These are phyloP conservation scores for Suhomyces sp. DNA, from an alignment of 805 yeast genomes.

Conservation along the genomic window DNA sequence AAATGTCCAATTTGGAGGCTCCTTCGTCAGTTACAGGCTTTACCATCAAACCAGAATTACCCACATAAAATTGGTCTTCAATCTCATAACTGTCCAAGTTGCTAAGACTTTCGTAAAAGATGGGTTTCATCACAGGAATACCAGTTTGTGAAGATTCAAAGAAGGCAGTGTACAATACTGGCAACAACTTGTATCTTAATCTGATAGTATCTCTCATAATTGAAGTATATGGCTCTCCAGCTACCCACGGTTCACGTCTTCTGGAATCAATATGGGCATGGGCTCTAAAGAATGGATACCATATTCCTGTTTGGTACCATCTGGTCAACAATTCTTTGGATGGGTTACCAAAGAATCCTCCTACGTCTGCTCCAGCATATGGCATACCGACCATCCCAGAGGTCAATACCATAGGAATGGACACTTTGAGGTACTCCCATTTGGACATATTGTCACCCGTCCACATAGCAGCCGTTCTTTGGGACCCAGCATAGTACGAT, in stretches of 20 bases:
- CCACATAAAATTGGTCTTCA: slow-evolving; percentile 83
- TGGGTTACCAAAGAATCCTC: slow-evolving; percentile 95
- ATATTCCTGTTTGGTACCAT: slow-evolving; percentile 95
- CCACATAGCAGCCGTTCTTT: slow-evolving; percentile 92
- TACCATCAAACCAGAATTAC: slow-evolving; percentile 65
- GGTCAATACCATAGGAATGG: slow-evolving; percentile 86
- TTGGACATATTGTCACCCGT: slow-evolving; percentile 94
- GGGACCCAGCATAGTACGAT: slow-evolving; percentile 87
- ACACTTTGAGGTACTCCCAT: slow-evolving; percentile 81
- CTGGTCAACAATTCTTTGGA: slow-evolving; percentile 73
- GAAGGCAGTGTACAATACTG: slow-evolving; percentile 78
- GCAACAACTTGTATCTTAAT: slow-evolving; percentile 73
- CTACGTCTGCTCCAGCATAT: slow-evolving; percentile 94
- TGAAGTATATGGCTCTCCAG: slow-evolving; percentile 69
- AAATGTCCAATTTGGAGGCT: slow-evolving; percentile 37
- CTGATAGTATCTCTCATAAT: slow-evolving; percentile 67
- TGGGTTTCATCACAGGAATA: slow-evolving; percentile 66
- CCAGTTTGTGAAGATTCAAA: slow-evolving; percentile 60
- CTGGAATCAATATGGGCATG: slow-evolving; percentile 95
- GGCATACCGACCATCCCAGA: slow-evolving; percentile 83
- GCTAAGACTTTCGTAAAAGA: slow-evolving; percentile 55
- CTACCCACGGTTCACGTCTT: slow-evolving; percentile 90
- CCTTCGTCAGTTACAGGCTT: slow-evolving; percentile 73
- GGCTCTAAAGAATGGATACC: slow-evolving; percentile 95
- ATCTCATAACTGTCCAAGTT: slow-evolving; percentile 49